Conservation (phyloP, 192 early-diverging fungal genomes). For the Podila epigama region DNA sequence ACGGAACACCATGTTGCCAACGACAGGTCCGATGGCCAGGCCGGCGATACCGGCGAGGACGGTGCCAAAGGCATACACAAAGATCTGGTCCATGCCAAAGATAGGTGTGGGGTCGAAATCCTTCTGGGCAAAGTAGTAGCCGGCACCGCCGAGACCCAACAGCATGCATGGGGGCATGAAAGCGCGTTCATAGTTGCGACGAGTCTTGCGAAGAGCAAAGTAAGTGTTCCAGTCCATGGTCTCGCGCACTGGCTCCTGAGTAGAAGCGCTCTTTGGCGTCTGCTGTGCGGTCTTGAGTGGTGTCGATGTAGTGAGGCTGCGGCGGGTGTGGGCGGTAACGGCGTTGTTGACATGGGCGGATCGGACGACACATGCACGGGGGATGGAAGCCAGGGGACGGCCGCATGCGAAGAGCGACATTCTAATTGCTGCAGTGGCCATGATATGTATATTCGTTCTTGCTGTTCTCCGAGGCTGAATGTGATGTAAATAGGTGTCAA, state of each 20-base stretch:
- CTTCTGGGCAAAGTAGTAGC: slow-evolving; percentile 62
- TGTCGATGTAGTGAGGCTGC: slow-evolving; percentile 22
- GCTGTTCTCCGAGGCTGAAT: no score
- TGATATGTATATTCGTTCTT: slow-evolving; percentile 1
- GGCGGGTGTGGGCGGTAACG: slow-evolving; percentile 7
- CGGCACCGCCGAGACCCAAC: slow-evolving; percentile 43
- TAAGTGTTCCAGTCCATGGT: slow-evolving; percentile 62
- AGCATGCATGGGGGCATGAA: slow-evolving; percentile 60
- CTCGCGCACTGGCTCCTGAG: neutral
- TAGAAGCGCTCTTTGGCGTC: neutral
- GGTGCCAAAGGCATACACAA: slow-evolving; percentile 61
- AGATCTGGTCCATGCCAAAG: slow-evolving; percentile 71
- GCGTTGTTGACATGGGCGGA: slow-evolving; percentile 2
- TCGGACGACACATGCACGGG: slow-evolving; percentile 17
- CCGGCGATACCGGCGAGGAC: slow-evolving; percentile 66
- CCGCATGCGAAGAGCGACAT: slow-evolving; percentile 38
- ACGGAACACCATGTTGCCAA: slow-evolving; percentile 69
- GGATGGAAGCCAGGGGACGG: slow-evolving; percentile 3
- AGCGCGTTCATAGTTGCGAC: slow-evolving; percentile 68
- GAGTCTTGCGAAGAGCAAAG: slow-evolving; percentile 67
- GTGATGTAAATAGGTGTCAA: no score
- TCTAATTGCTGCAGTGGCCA: slow-evolving; percentile 38
- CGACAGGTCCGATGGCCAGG: slow-evolving; percentile 67
- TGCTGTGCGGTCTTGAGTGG: slow-evolving; percentile 13
- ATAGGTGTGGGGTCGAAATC: slow-evolving; percentile 72